Percentiles rank a stretch among this genome's conserved stretches.
These are phyloP conservation scores for Gonapodya prolifera DNA, from an alignment of 192 early-diverging fungal genomes.

Conservation along the genomic window DNA sequence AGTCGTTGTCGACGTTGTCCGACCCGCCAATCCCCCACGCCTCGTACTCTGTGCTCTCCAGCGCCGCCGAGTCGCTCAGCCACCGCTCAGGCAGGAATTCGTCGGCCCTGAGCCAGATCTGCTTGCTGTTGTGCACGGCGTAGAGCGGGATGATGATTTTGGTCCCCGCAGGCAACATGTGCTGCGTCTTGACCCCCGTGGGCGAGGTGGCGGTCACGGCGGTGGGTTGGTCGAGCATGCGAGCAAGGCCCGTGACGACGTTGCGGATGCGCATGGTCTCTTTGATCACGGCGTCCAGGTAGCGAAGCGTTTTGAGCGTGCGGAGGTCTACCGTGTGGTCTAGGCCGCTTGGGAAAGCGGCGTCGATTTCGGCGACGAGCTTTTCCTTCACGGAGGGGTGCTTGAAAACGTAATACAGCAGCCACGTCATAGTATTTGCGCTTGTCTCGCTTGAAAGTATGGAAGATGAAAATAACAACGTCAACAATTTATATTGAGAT, in stretches of 20 bases:
- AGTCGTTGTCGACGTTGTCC: not conserved
- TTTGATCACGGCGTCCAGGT: constrained; percentile 26
- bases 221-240: not conserved
- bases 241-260: constrained; percentile 7
- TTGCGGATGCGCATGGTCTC: constrained; percentile 18
- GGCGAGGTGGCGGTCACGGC: not conserved
- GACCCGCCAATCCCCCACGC: not conserved
- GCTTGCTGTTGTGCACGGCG: not conserved
- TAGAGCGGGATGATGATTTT: not conserved
- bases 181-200: not conserved
- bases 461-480: not conserved
- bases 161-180: not conserved
- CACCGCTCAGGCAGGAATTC: not conserved
- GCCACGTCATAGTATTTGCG: not conserved
- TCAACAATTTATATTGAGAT: not conserved
- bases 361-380: not conserved
- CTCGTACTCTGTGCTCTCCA: not conserved
- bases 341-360: not conserved
- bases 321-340: not conserved
- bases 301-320: constrained; percentile 17
- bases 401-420: not conserved
- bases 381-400: not conserved
- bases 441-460: not conserved
- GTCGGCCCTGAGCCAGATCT: not conserved
- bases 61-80: not conserved